Percentiles rank a stretch among this genome's conserved stretches.
Evolutionary conservation across 305 asterid species (phyloP).

Genomic region (Fraxinus sp.): DNA sequence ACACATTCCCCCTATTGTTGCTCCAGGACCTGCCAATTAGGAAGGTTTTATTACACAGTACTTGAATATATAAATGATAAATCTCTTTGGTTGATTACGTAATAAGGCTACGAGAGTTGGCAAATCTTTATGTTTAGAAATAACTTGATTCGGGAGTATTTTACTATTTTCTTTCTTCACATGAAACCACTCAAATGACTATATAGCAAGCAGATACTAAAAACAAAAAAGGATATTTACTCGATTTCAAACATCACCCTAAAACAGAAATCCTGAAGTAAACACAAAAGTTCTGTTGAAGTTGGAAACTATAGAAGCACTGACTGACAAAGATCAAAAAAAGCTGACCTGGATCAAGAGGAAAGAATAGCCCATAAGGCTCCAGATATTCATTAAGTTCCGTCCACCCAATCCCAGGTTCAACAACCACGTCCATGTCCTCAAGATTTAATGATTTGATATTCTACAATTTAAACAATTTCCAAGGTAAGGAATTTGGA

Average conservation of each 20-base stretch:
- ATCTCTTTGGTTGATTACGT: not conserved
- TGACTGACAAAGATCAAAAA: conserved; percentile 14
- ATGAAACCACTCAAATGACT: not conserved
- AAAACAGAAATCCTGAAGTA: not conserved
- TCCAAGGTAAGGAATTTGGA: conserved; percentile 28
- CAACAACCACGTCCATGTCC: conserved; percentile 99
- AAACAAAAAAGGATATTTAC: not conserved
- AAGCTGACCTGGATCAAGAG: conserved; percentile 90
- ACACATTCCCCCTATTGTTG: conserved; percentile 99
- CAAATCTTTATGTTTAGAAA: not conserved
- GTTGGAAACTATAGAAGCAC: conserved; percentile 1
- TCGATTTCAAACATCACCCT: conserved; percentile 3
- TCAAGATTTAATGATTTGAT: conserved; percentile 70
- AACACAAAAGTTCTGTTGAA: not conserved
- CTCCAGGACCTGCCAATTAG: conserved; percentile 84
- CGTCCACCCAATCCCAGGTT: conserved; percentile 99
- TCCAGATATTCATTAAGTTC: conserved; percentile 92
- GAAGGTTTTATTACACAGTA: conserved; percentile 18
- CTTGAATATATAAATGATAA: conserved; percentile 5
- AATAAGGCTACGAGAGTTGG: not conserved
- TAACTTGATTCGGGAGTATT: not conserved
- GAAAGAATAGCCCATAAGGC: conserved; percentile 94
- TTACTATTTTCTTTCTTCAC: not conserved
- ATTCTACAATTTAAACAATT: conserved; percentile 43
- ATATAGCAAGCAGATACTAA: not conserved